A percentile compares a stretch with the other conserved stretches of the same genome.
Evolutionary conservation across 169 alveolate genomes (phyloP).

Genomic region (Perkinsus olseni): DNA sequence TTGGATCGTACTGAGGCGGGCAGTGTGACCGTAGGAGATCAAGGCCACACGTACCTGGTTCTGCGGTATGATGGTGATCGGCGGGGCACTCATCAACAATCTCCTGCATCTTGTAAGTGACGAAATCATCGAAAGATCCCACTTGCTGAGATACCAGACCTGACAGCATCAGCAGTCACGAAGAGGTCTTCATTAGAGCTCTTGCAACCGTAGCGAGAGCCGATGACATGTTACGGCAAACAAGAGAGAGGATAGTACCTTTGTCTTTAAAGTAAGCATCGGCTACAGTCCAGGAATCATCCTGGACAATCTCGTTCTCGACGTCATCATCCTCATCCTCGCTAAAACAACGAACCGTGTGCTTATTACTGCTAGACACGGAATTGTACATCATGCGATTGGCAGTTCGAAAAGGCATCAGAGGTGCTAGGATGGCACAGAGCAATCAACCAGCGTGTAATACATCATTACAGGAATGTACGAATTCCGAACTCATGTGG

Average conservation of each 20-base stretch:
- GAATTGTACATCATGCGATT: too few species aligned
- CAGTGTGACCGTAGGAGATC: slow-evolving; percentile 44
- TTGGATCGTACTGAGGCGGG: slow-evolving; percentile 75
- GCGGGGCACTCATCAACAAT: slow-evolving; percentile 87
- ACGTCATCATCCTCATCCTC: slow-evolving; percentile 12
- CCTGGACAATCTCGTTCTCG: slow-evolving; percentile 17
- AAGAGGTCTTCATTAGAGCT: too few species aligned
- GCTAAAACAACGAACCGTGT: too few species aligned
- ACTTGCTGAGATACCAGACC: slow-evolving; percentile 94
- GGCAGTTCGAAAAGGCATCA: too few species aligned
- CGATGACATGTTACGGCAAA: slow-evolving; percentile 47
- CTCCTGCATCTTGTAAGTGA: slow-evolving; percentile 85
- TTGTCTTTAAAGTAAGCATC: slow-evolving; percentile 21
- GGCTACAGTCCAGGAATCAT: slow-evolving; percentile 30
- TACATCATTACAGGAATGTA: too few species aligned
- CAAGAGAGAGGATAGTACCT: background rate
- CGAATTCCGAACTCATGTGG: too few species aligned
- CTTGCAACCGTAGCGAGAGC: too few species aligned
- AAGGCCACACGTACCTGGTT: background rate
- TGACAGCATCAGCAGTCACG: background rate
- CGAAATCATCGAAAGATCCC: slow-evolving; percentile 90
- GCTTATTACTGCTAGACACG: too few species aligned
- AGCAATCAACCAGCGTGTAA: too few species aligned
- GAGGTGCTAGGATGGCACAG: too few species aligned
- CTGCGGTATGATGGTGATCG: slow-evolving; percentile 56